A percentile compares a stretch with the other conserved stretches of the same genome.
Evolutionary conservation across 208 protist species (phyloP).

Genomic region (Naegleria lovaniensis): DNA sequence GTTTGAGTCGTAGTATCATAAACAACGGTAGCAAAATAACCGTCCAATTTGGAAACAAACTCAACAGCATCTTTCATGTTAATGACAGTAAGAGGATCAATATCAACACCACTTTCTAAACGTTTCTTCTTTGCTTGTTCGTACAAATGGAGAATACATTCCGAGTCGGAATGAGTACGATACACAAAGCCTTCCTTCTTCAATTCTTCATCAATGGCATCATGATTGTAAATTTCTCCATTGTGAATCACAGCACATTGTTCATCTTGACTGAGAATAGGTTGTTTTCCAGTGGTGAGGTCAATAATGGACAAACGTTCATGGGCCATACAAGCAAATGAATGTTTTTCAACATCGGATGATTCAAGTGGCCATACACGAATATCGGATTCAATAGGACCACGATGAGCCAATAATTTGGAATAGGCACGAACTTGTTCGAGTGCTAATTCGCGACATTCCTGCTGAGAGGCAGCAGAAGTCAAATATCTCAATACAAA

Average conservation of each 20-base stretch:
- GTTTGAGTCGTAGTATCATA: background rate
- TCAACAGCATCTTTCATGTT: background rate
- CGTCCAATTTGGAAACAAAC: background rate
- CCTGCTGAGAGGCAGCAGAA: background rate
- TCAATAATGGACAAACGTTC: constrained; percentile 65
- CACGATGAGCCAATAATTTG: background rate
- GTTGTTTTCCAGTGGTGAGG: constrained; percentile 58
- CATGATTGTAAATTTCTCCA: constrained; percentile 86
- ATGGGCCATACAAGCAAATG: constrained; percentile 44
- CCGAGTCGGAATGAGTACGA: background rate
- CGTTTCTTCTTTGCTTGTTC: background rate
- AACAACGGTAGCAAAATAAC: background rate
- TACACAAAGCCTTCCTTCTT: background rate
- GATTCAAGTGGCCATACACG: background rate
- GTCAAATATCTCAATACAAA: background rate
- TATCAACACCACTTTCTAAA: background rate
- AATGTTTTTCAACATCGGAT: background rate
- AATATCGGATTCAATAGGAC: background rate
- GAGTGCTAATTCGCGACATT: background rate
- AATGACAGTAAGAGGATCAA: background rate
- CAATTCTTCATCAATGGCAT: background rate
- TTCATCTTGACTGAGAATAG: constrained; percentile 46
- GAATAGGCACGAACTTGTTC: background rate
- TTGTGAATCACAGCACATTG: constrained; percentile 60
- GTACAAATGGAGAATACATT: background rate